Evolutionary conservation across 208 protist genomes (phyloP), one percentile per base, ranked within the genome.

Genomic region (Trypanosoma theileri): DNA sequence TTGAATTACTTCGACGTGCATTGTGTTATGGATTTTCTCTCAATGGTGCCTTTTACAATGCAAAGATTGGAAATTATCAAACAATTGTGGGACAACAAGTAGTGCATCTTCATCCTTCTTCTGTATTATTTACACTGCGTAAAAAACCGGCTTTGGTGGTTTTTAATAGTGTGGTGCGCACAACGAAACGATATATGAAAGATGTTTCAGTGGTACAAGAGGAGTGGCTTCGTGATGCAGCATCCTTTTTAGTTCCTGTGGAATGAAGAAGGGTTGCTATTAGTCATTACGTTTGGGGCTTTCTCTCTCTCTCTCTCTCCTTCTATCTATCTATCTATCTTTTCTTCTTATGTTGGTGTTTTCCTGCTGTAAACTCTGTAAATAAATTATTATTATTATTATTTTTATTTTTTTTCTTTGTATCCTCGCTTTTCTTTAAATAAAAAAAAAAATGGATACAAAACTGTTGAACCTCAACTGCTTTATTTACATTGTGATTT

Each of bases 161-260:
- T 12, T 97, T 94, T 69, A 89, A 92, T 77, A 93, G 79, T 56
- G 84, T 97, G 11, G 88, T 97, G 21, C 85, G 83, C 26, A 97
- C 92, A 9, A 95, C 85, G 19, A 94, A 93, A 70, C 80, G 83
- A 40, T 97, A 94, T 79, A 95, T 97, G 86, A 93, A 94, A 65
- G 88, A 95, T 63, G 81, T 97, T 6, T 88, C 88, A 0, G 86
- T 94, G 16, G 81, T 97, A 41, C 82, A 92, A 16, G 89, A 97
- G 71, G 86, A 95, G 44, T 95, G 89, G 92, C 79, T 97, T 46
- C 79, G 79, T 53, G 89, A 94, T 21, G 88, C 90, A 11, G 82
- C 88, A 11, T 77, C 75, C 0, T 92, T 93, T 66, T 69, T 92
- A 16, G 48, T 53, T 4, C 46, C 82, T 0, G 75, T 86, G 41